Evolutionary conservation across 768 basidiomycete genomes (phyloP), one percentile per base, ranked within the genome.

Genomic region (Tylopilus vinaceipallidus): DNA sequence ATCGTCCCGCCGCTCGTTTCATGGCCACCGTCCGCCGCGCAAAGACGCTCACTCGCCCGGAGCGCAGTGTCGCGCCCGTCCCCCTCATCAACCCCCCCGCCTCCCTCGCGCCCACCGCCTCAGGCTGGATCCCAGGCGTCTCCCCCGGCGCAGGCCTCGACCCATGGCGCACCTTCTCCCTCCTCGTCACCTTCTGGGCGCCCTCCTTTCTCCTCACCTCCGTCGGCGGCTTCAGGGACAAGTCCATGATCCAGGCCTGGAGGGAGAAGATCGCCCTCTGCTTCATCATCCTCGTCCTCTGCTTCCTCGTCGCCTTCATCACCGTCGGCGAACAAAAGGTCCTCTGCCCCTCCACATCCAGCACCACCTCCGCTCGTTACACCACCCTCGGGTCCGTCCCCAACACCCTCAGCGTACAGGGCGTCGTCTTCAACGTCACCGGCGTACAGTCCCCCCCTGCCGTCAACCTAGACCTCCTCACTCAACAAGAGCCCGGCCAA

Each of bases 21-120:
- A n/a, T n/a, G n/a, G 69, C 80, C 40, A 86, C 87, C 42, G 74
- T 93, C 48, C 85, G 86, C 47, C 80, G 95, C 46, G 91, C 90
- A 64, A 99, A 98, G 77, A 99, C 97, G 6, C 84, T 99, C 58
- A 98, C 91, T 43, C 81, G 92, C 50, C 97, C 97, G 62, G 97
- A 99, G 74, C 84, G 97, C 49, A 79, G 90, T 64, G 90, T 98
- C 42, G 93, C 93, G 4, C 91, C 94, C 30, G 88, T 89, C 14
- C 95, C 95, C 5, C 85, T 99, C 62, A 95, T 99, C 53, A 92
- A 90, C 47, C 92, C 95, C 6, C 81, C 84, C 10, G 72, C 76
- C 1, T 67, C 73, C 33, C 72, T 74, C 49, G 61, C 69, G 1
- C 57, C 71, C 16, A 61, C 67, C 35, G 65, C 72, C 3, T 67